Evolutionary conservation across 2,329 filamentous ascomycete genomes (phyloP), one percentile per base, ranked within the genome.

Genomic region (Trichocomaceae sp.): DNA sequence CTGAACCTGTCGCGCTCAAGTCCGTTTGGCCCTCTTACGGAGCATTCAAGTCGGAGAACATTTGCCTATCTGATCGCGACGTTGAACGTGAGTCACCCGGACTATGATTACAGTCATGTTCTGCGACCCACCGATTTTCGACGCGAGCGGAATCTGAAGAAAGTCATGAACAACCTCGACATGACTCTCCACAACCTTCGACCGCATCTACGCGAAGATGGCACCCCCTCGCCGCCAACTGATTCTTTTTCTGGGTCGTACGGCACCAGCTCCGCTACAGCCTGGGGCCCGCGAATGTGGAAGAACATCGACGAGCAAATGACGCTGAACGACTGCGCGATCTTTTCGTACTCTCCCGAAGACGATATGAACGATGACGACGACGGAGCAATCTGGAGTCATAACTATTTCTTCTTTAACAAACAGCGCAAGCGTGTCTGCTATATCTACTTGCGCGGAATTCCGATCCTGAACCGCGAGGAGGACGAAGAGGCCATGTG

Each of bases 341-440:
- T 92, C 59, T 97, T 96, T 71, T 87, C 86, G 54, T 99, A 95
- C 74, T 83, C 87, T 50, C 93, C 93, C 0, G 86, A 90, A 41
- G 88, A 91, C 58, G 91, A 96, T 66, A 90, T 90, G 0, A 96
- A 95, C 64, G 90, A 90, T 59, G 91, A 95, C 57, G 92, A 96
- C 58, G 90, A 96, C 66, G 88, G 89, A 58, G 87, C 91, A 9
- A 91, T 99, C 59, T 99, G 92, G 92, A 90, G 88, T 49, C 80
- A 91, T 59, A 91, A 97, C 70, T 96, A 95, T 72, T 96, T 99
- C 77, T 95, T 97, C 72, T 97, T 96, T 80, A 96, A 95, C 77
- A 92, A 92, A 65, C 79, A 85, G 23, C 81, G 86, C 66, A 97
- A 97, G 76, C 84, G 93, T 42, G 92, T 99, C 17, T 91, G 90